Conservation (phyloP, 495 filamentous ascomycete species). For the Neurospora pannonica region DNA sequence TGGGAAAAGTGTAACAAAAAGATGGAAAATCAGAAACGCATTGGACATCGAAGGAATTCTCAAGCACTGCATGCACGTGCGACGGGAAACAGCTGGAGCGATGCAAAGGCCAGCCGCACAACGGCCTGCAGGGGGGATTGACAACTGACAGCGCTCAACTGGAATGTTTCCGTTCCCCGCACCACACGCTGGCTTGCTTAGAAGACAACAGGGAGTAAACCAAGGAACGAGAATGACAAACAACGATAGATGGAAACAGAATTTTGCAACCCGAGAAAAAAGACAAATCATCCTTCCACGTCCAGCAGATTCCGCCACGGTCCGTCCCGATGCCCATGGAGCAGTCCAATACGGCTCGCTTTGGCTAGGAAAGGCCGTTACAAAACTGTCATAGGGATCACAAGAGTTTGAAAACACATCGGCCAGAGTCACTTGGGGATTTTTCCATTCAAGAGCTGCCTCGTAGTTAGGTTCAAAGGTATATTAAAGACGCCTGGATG, state of each 20-base stretch:
- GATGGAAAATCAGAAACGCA: background rate
- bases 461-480: no score
- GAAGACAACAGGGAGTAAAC: background rate
- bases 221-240: background rate
- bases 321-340: background rate
- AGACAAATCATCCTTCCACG: background rate
- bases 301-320: background rate
- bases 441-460: no score
- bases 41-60: background rate
- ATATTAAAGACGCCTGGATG: no score
- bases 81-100: background rate
- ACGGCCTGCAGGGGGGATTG: background rate
- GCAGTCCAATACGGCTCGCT: no score
- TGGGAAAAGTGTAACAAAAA: background rate
- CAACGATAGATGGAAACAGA: background rate
- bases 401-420: no score
- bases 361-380: no score
- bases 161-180: background rate
- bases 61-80: background rate
- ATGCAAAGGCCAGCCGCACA: background rate
- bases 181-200: background rate
- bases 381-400: no score
- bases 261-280: background rate
- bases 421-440: no score
- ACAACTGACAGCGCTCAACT: background rate